Evolutionary conservation across 805 yeast species (phyloP).

Genomic region (Candida berthetii): DNA sequence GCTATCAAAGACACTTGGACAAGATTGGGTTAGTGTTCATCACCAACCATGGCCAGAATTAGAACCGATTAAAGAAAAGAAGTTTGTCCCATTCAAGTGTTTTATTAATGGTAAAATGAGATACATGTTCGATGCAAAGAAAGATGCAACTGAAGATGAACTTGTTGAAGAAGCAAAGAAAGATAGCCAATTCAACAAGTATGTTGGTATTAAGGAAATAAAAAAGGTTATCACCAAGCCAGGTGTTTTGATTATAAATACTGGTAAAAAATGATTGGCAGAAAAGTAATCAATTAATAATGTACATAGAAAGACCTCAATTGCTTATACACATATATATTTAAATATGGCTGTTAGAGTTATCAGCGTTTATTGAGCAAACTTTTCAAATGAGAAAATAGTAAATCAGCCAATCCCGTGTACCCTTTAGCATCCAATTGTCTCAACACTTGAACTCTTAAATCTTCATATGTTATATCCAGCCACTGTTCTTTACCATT

Average conservation of each 20-base stretch:
- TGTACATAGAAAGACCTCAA: neutral
- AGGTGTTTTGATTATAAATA: neutral
- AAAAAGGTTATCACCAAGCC: slow-evolving; percentile 52
- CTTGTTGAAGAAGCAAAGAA: slow-evolving; percentile 28
- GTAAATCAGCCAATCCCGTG: slow-evolving; percentile 39
- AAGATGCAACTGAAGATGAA: slow-evolving; percentile 28
- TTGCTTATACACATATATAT: neutral
- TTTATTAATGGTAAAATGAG: slow-evolving; percentile 71
- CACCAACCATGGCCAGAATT: slow-evolving; percentile 59
- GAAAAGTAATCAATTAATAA: neutral
- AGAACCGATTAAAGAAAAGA: slow-evolving; percentile 30
- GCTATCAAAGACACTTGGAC: slow-evolving; percentile 19
- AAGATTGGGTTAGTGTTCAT: slow-evolving; percentile 45
- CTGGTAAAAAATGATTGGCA: neutral
- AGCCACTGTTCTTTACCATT: slow-evolving; percentile 31
- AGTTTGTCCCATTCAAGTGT: slow-evolving; percentile 41
- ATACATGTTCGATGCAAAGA: slow-evolving; percentile 32
- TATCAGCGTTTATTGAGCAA: slow-evolving; percentile 24
- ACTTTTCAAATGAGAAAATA: slow-evolving; percentile 50
- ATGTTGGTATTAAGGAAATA: slow-evolving; percentile 33
- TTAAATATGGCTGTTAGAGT: too few relatives aligned
- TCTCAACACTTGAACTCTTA: slow-evolving; percentile 38
- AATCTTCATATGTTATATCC: slow-evolving; percentile 31
- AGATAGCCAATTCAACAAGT: slow-evolving; percentile 32
- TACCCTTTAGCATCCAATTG: slow-evolving; percentile 37